Conservation (phyloP, 1,139 yeast species). For the Protomyces arabidopsidicola region DNA sequence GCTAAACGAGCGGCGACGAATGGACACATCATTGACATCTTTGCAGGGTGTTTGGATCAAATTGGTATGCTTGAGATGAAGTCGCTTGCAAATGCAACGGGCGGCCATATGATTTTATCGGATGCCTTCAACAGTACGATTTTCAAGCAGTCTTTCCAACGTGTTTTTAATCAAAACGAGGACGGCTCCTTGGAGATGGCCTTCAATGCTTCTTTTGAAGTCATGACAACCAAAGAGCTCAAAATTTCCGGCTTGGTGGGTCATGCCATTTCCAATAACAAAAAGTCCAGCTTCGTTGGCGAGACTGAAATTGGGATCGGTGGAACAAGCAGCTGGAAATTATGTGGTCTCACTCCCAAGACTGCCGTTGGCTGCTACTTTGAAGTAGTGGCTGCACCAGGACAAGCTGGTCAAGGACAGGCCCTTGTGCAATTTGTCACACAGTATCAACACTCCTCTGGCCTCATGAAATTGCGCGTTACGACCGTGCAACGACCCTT, state of each 20-base stretch:
- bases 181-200: conserved; percentile 84
- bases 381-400: conserved; percentile 54
- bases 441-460: conserved; percentile 62
- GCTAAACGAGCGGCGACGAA: conserved; percentile 70
- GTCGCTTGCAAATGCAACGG: conserved; percentile 78
- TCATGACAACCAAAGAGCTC: conserved; percentile 81
- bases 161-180: conserved; percentile 79
- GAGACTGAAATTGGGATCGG: conserved; percentile 94
- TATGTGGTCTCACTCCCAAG: conserved; percentile 77
- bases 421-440: conserved; percentile 65
- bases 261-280: conserved; percentile 72
- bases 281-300: conserved; percentile 65
- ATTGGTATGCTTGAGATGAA: conserved; percentile 97
- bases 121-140: conserved; percentile 97
- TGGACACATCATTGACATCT: conserved; percentile 85
- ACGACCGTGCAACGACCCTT: conserved; percentile 76
- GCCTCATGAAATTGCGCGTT: conserved; percentile 75
- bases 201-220: conserved; percentile 77
- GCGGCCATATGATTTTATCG: conserved; percentile 84
- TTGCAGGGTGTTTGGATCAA: conserved; percentile 98
- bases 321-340: conserved; percentile 79
- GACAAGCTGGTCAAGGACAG: conserved; percentile 43
- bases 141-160: conserved; percentile 86
- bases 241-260: conserved; percentile 93
- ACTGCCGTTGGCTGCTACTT: conserved; percentile 84